Evolutionary conservation across 768 basidiomycete genomes (phyloP).

Genomic region (Amyloporia xantha): DNA sequence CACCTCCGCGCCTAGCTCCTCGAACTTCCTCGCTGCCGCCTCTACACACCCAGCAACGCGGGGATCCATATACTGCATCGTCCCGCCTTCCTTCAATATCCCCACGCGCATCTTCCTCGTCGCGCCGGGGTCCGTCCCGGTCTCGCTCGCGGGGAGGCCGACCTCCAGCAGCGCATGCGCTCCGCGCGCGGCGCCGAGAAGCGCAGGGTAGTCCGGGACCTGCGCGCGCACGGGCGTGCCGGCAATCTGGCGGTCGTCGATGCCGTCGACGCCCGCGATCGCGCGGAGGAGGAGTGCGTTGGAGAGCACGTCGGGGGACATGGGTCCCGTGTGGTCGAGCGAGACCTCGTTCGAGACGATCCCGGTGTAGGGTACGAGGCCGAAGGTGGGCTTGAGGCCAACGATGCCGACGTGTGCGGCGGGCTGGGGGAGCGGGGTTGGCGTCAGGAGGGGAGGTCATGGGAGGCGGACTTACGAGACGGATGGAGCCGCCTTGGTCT

Average conservation of each 20-base stretch:
- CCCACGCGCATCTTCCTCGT: slow-evolving; percentile 30
- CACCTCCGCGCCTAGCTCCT: slow-evolving; percentile 32
- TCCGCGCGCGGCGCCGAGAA: slow-evolving; percentile 14
- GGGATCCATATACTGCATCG: slow-evolving; percentile 27
- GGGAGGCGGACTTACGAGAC: slow-evolving; percentile 18
- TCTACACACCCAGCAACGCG: slow-evolving; percentile 29
- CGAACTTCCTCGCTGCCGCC: slow-evolving; percentile 28
- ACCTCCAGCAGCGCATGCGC: slow-evolving; percentile 10
- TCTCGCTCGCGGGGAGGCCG: slow-evolving; percentile 1
- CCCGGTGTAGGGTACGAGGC: slow-evolving; percentile 41
- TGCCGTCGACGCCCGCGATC: slow-evolving; percentile 38
- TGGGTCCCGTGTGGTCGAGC: slow-evolving; percentile 36
- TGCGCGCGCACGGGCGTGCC: slow-evolving; percentile 29
- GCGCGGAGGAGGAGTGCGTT: slow-evolving; percentile 35
- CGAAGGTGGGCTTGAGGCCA: slow-evolving; percentile 35
- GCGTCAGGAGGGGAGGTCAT: background rate
- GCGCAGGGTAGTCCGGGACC: slow-evolving; percentile 26
- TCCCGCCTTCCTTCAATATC: slow-evolving; percentile 33
- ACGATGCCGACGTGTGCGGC: slow-evolving; percentile 36
- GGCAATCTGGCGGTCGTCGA: slow-evolving; percentile 35
- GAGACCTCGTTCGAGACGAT: slow-evolving; percentile 34
- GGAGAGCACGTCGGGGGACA: slow-evolving; percentile 32
- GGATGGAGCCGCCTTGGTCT: slow-evolving; percentile 41
- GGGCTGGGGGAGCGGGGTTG: slow-evolving; percentile 21
- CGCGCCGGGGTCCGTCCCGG: slow-evolving; percentile 8